These are phyloP conservation scores for Gyromitra esculenta DNA, from an alignment of 2,329 filamentous ascomycete species.

Conservation along the genomic window DNA sequence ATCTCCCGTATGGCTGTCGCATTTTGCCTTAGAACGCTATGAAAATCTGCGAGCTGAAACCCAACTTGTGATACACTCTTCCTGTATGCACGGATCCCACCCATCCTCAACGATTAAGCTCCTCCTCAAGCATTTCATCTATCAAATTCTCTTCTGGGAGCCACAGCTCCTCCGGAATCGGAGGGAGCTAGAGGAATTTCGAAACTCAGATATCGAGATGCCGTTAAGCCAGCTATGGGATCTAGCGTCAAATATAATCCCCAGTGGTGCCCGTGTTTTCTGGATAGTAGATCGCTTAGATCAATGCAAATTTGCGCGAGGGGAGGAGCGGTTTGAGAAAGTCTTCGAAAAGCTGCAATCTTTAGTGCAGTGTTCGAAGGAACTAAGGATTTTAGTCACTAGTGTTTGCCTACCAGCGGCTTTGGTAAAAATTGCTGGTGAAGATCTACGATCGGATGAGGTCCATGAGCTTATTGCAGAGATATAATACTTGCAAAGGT, in stretches of 20 bases:
- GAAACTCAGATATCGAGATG: neutral
- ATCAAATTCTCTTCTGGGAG: slow-evolving; percentile 2
- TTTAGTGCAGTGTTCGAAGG: neutral
- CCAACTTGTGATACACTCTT: slow-evolving; percentile 6
- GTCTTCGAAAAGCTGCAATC: neutral
- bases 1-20: neutral
- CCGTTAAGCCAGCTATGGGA: neutral
- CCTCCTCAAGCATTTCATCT: slow-evolving; percentile 2
- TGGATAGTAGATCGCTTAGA: slow-evolving; percentile 9
- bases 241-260: slow-evolving; percentile 1
- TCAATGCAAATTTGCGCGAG: slow-evolving; percentile 4
- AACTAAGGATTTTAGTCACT: slow-evolving; percentile 2
- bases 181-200: neutral
- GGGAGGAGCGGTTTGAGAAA: slow-evolving; percentile 1
- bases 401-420: slow-evolving; percentile 11
- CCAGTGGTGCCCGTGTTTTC: neutral
- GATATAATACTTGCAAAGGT: neutral
- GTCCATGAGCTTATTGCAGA: neutral
- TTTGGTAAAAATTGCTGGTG: neutral
- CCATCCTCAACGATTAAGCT: neutral
- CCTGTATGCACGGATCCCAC: neutral
- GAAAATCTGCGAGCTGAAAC: neutral
- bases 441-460: neutral
- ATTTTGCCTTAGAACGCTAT: neutral
- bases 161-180: neutral